Base-by-base conservation (phyloP, 2,329 filamentous ascomycete species). In the Fusarium sp. region DNA sequence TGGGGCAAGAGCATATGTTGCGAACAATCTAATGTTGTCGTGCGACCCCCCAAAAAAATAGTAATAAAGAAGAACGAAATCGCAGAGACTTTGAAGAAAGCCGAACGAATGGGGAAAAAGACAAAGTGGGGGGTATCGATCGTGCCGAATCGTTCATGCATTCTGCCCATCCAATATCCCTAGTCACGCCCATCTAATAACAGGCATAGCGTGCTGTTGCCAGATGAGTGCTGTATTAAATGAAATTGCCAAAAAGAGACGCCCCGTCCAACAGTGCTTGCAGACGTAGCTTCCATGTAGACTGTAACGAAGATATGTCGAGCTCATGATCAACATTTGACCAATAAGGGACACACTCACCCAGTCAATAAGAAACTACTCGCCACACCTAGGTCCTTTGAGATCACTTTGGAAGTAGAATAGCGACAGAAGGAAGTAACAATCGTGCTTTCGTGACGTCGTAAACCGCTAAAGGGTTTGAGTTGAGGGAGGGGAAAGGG, bases 141-240 rank as follows among this genome's bases (percentile, higher is more conserved):
- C 80, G 72, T 80, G 73, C 78, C 76, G 75, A 79, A 77, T 82
- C 80, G 74, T 82, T 78, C 80, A 81, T 80, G 72, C 80, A 80
- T 80, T 81, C 79, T 80, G 76, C 74, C 78, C 78, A 72, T 79
- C 73, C 76, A 71, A 72, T 75, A 76, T 74, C 75, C 75, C 72
- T 73, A 63, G 60, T 57, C 65, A 59, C 59, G 55, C 69, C 59
- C 59, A 60, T 68, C 61, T 57, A 55, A 60, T 63, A 58, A 67
- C 61, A 63, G 63, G 55, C 57, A 65, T 58, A 66, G 61, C 67
- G 74, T 78, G 77, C 77, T 80, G 77, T 80, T 79, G 77, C 80
- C 78, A 81, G 78, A 77, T 74, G 70, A 73, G 70, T 77, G 70
- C 71, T 79, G 76, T 80, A 79, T 76, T 78, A 74, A 73, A 70